phyloP scores from a whole-genome alignment of 2,329 filamentous ascomycete species.

The Fusarium verrucosum region DNA sequence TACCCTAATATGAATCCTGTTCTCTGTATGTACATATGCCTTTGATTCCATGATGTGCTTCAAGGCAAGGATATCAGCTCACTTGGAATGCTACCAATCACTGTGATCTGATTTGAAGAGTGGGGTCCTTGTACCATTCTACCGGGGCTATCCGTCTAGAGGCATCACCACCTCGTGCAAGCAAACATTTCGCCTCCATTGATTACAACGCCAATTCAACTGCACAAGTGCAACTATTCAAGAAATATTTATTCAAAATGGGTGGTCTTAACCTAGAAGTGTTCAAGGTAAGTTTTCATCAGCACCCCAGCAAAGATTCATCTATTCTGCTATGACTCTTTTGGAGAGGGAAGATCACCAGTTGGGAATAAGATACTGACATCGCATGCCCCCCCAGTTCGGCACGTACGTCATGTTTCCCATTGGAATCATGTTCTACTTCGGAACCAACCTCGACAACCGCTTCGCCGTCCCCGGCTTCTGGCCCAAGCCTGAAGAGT shows the following conservation, averaged over 20 bases:
- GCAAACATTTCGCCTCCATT: constrained; percentile 28
- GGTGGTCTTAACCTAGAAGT: constrained; percentile 91
- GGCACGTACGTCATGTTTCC: constrained; percentile 99
- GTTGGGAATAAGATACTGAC: constrained; percentile 5
- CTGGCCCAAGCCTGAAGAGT: constrained; percentile 86
- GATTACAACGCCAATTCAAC: constrained; percentile 20
- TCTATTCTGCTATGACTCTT: neutral
- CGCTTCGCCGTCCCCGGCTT: constrained; percentile 90
- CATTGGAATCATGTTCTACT: constrained; percentile 99
- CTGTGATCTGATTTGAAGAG: constrained; percentile 6
- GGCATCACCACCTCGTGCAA: constrained; percentile 30
- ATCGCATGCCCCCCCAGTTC: constrained; percentile 67
- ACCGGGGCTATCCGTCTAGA: constrained; percentile 38
- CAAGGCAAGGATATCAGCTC: constrained; percentile 2
- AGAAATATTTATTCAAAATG: constrained; percentile 54
- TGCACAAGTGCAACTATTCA: neutral
- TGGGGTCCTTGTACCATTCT: constrained; percentile 31
- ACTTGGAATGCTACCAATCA: constrained; percentile 29
- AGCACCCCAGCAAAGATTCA: neutral
- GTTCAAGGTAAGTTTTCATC: constrained; percentile 75
- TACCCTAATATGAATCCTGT: neutral
- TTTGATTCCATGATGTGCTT: constrained; percentile 4
- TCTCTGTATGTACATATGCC: neutral
- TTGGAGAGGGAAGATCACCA: neutral
- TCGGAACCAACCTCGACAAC: constrained; percentile 95